These are phyloP conservation scores for Gaertneriomyces semiglobifer DNA, from an alignment of 192 early-diverging fungal species.

Conservation along the genomic window DNA sequence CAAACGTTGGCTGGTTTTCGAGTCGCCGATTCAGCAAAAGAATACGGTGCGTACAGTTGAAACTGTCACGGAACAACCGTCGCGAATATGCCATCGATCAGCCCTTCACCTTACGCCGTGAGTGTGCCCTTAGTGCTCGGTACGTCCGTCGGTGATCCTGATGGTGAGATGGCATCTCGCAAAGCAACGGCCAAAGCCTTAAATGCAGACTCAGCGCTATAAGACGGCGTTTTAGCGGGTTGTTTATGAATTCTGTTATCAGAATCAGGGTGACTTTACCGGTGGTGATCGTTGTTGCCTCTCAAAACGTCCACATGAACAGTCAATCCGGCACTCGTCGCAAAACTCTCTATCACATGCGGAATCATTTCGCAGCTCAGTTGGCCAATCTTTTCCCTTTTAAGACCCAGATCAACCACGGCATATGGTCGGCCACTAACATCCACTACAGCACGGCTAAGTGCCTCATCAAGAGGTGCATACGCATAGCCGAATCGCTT, in stretches of 20 bases:
- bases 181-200: constrained; percentile 97
- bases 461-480: constrained; percentile 94
- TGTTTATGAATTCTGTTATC: background rate
- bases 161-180: constrained; percentile 76
- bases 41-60: too few relatives aligned
- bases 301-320: constrained; percentile 94
- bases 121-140: constrained; percentile 90
- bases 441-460: constrained; percentile 92
- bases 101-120: background rate
- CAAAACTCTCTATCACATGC: constrained; percentile 91
- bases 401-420: constrained; percentile 77
- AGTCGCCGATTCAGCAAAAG: too few relatives aligned
- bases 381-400: constrained; percentile 85
- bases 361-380: constrained; percentile 98
- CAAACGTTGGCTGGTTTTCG: too few relatives aligned
- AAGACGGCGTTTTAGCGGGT: constrained; percentile 5
- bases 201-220: constrained; percentile 90
- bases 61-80: too few relatives aligned
- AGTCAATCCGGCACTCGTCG: constrained; percentile 86
- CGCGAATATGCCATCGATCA: too few relatives aligned
- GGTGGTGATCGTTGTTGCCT: constrained; percentile 96
- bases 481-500: constrained; percentile 91
- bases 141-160: constrained; percentile 79
- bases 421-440: constrained; percentile 92
- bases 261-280: constrained; percentile 47